A percentile compares a stretch with the other conserved stretches of the same genome.
Conservation (phyloP, 2,329 filamentous ascomycete genomes). For the Exserohilum rostratum region DNA sequence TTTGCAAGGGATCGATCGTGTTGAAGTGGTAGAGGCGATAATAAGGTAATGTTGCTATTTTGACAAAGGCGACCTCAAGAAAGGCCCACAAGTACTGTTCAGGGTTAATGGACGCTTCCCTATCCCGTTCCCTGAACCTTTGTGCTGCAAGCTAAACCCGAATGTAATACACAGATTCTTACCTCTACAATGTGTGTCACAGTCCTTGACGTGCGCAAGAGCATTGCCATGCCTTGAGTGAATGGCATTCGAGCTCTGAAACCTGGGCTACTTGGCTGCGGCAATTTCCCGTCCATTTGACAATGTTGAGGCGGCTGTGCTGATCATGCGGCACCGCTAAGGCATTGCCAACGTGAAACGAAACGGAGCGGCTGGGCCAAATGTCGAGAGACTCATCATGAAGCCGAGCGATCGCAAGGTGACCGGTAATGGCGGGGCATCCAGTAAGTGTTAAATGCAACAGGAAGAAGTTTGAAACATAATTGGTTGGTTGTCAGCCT, state of each 20-base stretch:
- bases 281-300: background rate
- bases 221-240: background rate
- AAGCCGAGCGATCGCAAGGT: background rate
- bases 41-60: background rate
- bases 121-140: background rate
- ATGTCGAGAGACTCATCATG: background rate
- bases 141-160: background rate
- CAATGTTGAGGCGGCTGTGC: background rate
- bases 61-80: background rate
- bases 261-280: background rate
- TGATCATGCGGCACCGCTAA: background rate
- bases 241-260: background rate
- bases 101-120: background rate
- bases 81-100: background rate
- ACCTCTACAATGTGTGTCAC: background rate
- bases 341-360: background rate
- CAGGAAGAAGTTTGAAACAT: background rate
- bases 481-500: background rate
- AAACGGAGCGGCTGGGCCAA: background rate
- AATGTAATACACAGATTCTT: background rate
- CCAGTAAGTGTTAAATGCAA: no score
- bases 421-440: background rate
- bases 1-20: background rate
- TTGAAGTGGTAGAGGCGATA: constrained; percentile 3
- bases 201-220: background rate